Conservation (phyloP, 148 eudicot genomes). For the Persicaria tinctoria region DNA sequence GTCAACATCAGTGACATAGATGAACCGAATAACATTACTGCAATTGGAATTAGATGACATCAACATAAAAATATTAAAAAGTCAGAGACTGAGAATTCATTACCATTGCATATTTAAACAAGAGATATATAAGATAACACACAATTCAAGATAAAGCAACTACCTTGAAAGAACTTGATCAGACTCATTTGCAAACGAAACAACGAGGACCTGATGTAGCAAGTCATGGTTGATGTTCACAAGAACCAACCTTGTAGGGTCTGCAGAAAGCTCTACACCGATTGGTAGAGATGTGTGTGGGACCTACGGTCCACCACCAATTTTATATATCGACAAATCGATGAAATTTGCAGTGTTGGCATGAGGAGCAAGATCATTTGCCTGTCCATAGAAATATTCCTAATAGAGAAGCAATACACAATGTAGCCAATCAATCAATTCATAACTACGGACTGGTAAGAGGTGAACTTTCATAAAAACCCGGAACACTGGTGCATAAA, state of each 20-base stretch:
- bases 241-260: slow-evolving; percentile 69
- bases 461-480: background rate
- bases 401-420: slow-evolving; percentile 20
- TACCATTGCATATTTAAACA: background rate
- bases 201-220: slow-evolving; percentile 77
- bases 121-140: background rate
- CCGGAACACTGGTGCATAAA: too few species aligned
- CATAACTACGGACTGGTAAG: background rate
- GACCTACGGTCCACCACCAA: slow-evolving; percentile 96
- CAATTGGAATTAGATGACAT: slow-evolving; percentile 14
- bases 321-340: slow-evolving; percentile 58
- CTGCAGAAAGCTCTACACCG: slow-evolving; percentile 93
- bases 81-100: too few species aligned
- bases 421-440: background rate
- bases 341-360: slow-evolving; percentile 63
- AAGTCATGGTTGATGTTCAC: slow-evolving; percentile 67
- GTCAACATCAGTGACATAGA: slow-evolving; percentile 71
- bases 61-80: background rate
- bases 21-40: slow-evolving; percentile 94
- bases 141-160: background rate
- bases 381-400: slow-evolving; percentile 91
- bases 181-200: slow-evolving; percentile 89
- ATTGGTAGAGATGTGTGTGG: slow-evolving; percentile 95
- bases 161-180: slow-evolving; percentile 84
- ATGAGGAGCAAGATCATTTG: slow-evolving; percentile 91